Evolutionary conservation across 2,329 filamentous ascomycete genomes (phyloP).

Genomic region (Graphilbum fragrans): DNA sequence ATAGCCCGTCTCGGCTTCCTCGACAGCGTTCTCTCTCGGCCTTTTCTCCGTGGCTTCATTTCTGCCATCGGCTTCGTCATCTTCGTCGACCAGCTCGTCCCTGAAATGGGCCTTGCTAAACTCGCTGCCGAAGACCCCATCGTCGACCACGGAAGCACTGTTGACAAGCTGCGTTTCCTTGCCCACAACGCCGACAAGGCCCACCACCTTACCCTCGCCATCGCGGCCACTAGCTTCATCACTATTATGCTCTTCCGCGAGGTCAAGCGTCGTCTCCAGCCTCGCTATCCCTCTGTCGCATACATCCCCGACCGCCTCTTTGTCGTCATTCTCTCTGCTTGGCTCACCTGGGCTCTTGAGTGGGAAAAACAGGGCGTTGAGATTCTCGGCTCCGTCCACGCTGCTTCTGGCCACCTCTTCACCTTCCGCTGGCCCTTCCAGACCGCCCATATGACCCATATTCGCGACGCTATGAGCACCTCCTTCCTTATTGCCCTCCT

Average conservation of each 20-base stretch:
- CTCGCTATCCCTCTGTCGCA: conserved; percentile 65
- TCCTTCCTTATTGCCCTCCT: conserved; percentile 87
- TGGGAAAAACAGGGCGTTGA: conserved; percentile 76
- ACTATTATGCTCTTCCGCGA: conserved; percentile 87
- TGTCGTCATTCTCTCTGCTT: conserved; percentile 73
- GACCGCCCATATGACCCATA: conserved; percentile 62
- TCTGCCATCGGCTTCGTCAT: conserved; percentile 96
- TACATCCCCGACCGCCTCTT: conserved; percentile 88
- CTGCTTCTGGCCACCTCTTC: conserved; percentile 59
- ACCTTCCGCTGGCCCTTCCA: conserved; percentile 80
- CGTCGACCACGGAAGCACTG: conserved; percentile 73
- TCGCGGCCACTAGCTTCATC: conserved; percentile 68
- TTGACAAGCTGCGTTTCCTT: conserved; percentile 78
- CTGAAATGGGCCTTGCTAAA: conserved; percentile 67
- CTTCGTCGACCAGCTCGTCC: conserved; percentile 85
- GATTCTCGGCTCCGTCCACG: conserved; percentile 71
- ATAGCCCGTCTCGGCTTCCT: conserved; percentile 79
- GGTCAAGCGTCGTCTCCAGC: conserved; percentile 69
- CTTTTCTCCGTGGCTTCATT: conserved; percentile 91
- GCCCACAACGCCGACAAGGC: conserved; percentile 50
- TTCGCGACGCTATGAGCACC: conserved; percentile 77
- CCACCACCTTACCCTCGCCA: conserved; percentile 62
- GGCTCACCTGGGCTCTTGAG: conserved; percentile 62
- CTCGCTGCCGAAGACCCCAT: conserved; percentile 48
- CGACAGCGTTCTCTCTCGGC: conserved; percentile 85